Evolutionary conservation across 768 basidiomycete species (phyloP).

Genomic region (Terana coerulea): DNA sequence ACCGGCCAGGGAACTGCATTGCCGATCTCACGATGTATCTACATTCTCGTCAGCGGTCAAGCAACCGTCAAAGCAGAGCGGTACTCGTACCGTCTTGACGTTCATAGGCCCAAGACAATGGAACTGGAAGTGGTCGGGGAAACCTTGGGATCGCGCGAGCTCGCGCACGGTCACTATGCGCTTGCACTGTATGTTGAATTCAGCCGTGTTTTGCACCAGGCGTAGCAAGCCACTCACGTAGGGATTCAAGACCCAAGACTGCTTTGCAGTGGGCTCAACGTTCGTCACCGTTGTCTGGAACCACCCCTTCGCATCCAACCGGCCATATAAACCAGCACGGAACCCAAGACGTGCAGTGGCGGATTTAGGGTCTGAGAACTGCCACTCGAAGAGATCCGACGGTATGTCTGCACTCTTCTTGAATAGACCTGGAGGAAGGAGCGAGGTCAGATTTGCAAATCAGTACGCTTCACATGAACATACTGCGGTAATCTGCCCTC

Average conservation of each 20-base stretch:
- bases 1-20: constrained; percentile 76
- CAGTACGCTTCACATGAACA: constrained; percentile 7
- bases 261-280: constrained; percentile 76
- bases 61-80: neutral
- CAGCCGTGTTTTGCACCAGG: neutral
- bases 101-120: constrained; percentile 41
- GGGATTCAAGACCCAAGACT: constrained; percentile 65
- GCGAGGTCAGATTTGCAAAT: constrained; percentile 30
- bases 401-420: neutral
- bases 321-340: constrained; percentile 52
- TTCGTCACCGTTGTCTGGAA: constrained; percentile 80
- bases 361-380: constrained; percentile 55
- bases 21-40: constrained; percentile 82
- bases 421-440: constrained; percentile 4
- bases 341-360: constrained; percentile 50
- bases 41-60: neutral
- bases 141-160: constrained; percentile 76
- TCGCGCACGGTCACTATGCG: constrained; percentile 75
- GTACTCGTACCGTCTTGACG: constrained; percentile 53
- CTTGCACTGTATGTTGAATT: constrained; percentile 44
- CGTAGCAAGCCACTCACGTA: constrained; percentile 37
- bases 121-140: constrained; percentile 73
- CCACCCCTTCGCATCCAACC: constrained; percentile 49
- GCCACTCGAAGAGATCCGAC: constrained; percentile 54
- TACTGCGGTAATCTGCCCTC: constrained; percentile 66